phyloP scores from a whole-genome alignment of 345 rosid species.

The Angophora floribunda region DNA sequence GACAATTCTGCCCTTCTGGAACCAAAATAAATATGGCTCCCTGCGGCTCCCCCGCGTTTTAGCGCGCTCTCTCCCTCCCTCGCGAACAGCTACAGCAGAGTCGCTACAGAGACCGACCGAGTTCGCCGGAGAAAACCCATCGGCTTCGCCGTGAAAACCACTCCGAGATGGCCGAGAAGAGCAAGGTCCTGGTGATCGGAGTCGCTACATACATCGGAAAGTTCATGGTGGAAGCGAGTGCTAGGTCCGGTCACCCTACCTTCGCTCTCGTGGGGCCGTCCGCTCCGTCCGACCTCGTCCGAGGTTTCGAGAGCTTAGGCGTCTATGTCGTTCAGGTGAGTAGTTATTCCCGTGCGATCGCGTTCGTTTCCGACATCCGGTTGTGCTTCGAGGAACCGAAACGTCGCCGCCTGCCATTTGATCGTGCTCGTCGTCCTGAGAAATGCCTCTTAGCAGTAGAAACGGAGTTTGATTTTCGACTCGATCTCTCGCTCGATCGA shows the following conservation, averaged over 20 bases:
- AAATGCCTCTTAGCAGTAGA: neutral
- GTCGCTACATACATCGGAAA: constrained; percentile 1
- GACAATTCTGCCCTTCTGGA: neutral
- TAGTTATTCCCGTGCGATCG: neutral
- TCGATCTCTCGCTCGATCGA: neutral
- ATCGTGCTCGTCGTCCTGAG: neutral
- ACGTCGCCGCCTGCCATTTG: neutral
- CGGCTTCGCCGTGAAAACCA: neutral
- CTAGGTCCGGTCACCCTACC: constrained; percentile 3
- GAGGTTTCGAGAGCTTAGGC: neutral
- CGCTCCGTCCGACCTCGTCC: neutral
- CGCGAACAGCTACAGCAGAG: neutral
- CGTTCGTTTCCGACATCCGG: neutral
- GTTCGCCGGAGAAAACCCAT: neutral
- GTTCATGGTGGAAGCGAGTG: constrained; percentile 1
- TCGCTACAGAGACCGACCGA: neutral
- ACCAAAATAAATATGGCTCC: neutral
- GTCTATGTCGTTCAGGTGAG: neutral
- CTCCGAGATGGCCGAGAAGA: neutral
- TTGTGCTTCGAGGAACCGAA: neutral
- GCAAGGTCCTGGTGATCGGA: neutral
- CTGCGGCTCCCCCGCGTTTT: neutral
- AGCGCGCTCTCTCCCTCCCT: neutral
- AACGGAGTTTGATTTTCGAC: neutral
- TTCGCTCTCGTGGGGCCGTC: neutral